Conservation (phyloP, 805 yeast genomes). For the Lipomyces mesembrius region DNA sequence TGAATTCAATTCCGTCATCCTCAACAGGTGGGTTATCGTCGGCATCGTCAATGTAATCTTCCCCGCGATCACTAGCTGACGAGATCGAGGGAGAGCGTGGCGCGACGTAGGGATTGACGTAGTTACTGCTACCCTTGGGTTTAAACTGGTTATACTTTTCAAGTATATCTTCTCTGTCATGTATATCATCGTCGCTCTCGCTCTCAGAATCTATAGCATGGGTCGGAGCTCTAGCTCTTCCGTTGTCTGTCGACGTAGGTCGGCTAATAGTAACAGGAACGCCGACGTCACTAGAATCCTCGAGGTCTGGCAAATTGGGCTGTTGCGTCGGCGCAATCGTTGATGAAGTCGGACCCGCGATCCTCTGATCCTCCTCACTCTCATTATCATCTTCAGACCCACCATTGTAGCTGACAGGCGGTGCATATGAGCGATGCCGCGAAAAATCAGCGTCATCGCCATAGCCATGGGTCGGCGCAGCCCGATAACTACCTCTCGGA, state of each 20-base stretch:
- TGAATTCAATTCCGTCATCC: conserved; percentile 4
- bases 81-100: conserved; percentile 1
- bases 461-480: neutral
- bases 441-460: neutral
- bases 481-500: neutral
- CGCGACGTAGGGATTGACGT: neutral
- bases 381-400: neutral
- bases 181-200: neutral
- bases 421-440: neutral
- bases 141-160: neutral
- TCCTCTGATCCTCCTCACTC: neutral
- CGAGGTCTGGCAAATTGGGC: neutral
- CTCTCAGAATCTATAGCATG: conserved; percentile 4
- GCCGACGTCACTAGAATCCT: neutral
- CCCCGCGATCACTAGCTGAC: neutral
- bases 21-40: conserved; percentile 1
- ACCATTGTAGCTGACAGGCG: neutral
- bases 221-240: neutral
- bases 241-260: neutral
- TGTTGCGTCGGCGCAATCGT: neutral
- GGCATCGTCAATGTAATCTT: conserved; percentile 5
- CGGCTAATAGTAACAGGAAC: neutral
- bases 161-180: neutral
- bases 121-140: neutral
- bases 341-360: neutral